Evolutionary conservation across 1,284 basidiomycete genomes (phyloP).

Genomic region (Blastosporella zonata): DNA sequence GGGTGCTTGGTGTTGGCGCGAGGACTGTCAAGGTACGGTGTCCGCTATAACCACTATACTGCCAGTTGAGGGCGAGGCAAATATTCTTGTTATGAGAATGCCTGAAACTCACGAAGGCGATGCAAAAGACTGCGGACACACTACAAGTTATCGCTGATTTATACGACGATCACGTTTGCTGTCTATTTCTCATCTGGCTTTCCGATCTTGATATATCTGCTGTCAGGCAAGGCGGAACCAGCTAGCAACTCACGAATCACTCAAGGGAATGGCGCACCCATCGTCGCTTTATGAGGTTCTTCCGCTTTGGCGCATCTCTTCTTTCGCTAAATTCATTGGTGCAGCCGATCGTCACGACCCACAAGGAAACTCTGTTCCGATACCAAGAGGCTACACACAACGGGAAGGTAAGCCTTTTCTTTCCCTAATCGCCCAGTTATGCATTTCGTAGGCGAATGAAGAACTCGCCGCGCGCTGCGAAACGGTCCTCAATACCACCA

Average conservation of each 20-base stretch:
- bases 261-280: conserved; percentile 76
- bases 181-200: neutral
- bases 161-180: conserved; percentile 72
- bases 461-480: conserved; percentile 75
- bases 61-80: neutral
- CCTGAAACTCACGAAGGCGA: conserved; percentile 69
- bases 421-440: conserved; percentile 3
- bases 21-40: conserved; percentile 59
- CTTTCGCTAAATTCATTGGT: conserved; percentile 23
- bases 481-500: conserved; percentile 83
- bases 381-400: conserved; percentile 52
- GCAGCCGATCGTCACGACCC: conserved; percentile 69
- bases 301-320: neutral
- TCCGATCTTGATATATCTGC: neutral
- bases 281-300: conserved; percentile 63
- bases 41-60: neutral
- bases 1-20: conserved; percentile 85
- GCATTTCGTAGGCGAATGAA: conserved; percentile 50
- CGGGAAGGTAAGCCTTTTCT: conserved; percentile 30
- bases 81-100: conserved; percentile 47
- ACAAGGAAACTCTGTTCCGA: conserved; percentile 60
- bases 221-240: conserved; percentile 66
- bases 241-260: conserved; percentile 68
- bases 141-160: conserved; percentile 74
- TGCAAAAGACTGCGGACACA: conserved; percentile 75